Base-by-base conservation (phyloP, 2,329 filamentous ascomycete species). In the Exophiala bonariae region DNA sequence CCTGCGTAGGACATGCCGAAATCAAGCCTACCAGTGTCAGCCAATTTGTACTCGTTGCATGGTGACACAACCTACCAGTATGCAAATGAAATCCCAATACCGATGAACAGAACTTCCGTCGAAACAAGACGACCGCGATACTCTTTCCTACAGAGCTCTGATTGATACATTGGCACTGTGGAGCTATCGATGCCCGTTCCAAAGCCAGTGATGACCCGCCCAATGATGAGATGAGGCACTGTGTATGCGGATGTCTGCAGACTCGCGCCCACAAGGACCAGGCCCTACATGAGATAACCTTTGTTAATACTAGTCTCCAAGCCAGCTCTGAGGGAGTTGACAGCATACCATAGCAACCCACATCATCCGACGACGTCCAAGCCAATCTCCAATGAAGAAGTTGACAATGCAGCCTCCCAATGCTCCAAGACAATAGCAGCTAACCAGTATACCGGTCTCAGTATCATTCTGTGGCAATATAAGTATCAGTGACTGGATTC, bases 121-220 rank as follows among this genome's bases (percentile, higher is more conserved):
- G 65, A 68, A 18, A 76, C 69, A 7, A 71, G 63, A 14, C 66
- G 65, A 32, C 72, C 74, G 31, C 74, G 62, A 34, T 66, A 67
- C n/a, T 66, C 61, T 1, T 66, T 65, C 39, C 71, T 66, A 37
- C 68, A 73, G 1, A 75, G 62, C 52, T 77, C 74, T 6, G 54
- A 41, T 9, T 50, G 44, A 35, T 52, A 64, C 66, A 53, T 61
- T 56, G 66, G 66, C 10, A 68, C 65, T 16, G 65, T 67, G 43
- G 64, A 67, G 0, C 64, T 66, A 16, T 67, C 67, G 18, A 75
- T 64, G 13, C 76, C 76, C 55, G 76, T 76, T 1, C 75, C 74
- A 47, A 79, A 66, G 5, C 74, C 76, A 3, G 73, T 75, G 23
- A 79, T 66, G 41, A 74, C 69, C 17, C 75, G 68, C 13, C 73